Base-by-base conservation (phyloP, 228 moss, liverwort and hornwort genomes). In the Sphagnum magellanicum region DNA sequence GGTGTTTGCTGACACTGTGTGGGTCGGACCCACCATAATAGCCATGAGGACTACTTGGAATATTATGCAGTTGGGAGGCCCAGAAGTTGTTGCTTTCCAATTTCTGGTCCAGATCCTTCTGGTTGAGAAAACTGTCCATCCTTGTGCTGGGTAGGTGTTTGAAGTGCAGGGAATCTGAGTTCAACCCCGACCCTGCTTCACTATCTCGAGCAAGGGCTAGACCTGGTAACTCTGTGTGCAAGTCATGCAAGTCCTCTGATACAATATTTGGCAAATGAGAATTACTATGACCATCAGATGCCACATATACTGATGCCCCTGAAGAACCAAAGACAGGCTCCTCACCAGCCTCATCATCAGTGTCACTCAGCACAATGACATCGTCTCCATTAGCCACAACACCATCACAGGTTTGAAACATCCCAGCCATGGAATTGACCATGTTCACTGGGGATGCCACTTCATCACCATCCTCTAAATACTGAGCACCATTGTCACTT, bases 291-390 rank as follows among this genome's bases (percentile, higher is more conserved):
- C 81, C 76, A 65, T 89, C 92, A 47, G 89, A 84, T 68, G 81
- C 82, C 15, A 63, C 76, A 71, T 84, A 85, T 73, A 79, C 81
- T 49, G 89, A 87, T 63, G 86, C 88, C 70, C 88, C 91, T 58
- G 89, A 85, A 49, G 89, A 85, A 46, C 85, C 87, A 59, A 93
- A 75, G 49, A 90, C 72, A 66, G 90, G 74, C 74, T 91, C 79
- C 59, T 89, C 93, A n/a, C 76, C 90, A 65, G 79, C 97, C 58
- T 92, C 96, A 49, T 98, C 98, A 70, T 98, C 98, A 53, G 94
- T 87, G 68, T 98, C 98, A 73, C 94, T 94, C 5, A 98, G 78
- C 59, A 98, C 74, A 76, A 94, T 98, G 5, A 98, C 79, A 79
- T 94, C 86, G 48, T 79, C 84, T 62, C 75, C 83, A 73, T 82